A percentile compares a stretch with the other conserved stretches of the same genome.
Conservation (phyloP, 106 monocot genomes). For the Allium cepa region DNA sequence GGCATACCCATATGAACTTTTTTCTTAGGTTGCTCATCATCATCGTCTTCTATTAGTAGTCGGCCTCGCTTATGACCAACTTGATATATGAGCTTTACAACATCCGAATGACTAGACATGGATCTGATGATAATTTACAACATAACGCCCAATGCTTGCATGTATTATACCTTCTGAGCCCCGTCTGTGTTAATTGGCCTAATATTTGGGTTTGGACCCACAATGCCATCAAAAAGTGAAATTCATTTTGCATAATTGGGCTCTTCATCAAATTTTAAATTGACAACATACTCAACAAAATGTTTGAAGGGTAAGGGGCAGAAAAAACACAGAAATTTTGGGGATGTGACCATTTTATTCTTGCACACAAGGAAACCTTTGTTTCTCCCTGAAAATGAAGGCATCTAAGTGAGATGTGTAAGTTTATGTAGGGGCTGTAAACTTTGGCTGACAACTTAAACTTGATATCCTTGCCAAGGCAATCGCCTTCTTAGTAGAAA, state of each 20-base stretch:
- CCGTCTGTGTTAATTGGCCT: conserved; percentile 88
- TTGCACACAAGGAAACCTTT: conserved; percentile 94
- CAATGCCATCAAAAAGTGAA: conserved; percentile 76
- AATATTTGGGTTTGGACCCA: conserved; percentile 71
- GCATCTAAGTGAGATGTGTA: too few relatives aligned
- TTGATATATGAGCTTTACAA: conserved; percentile 55
- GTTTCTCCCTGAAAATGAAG: conserved; percentile 53
- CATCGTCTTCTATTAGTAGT: conserved; percentile 54
- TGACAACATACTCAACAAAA: too few relatives aligned
- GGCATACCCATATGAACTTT: conserved; percentile 80
- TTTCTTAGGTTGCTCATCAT: conserved; percentile 87
- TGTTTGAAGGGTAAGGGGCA: too few relatives aligned
- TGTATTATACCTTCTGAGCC: conserved; percentile 63
- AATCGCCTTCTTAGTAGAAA: conserved; percentile 85
- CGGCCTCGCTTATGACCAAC: conserved; percentile 95
- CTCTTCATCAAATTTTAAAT: too few relatives aligned
- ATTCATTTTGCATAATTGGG: conserved; percentile 87
- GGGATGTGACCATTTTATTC: too few relatives aligned
- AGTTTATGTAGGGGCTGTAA: too few relatives aligned
- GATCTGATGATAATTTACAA: too few relatives aligned
- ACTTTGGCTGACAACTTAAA: neutral
- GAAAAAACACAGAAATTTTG: too few relatives aligned
- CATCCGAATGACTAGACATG: conserved; percentile 19
- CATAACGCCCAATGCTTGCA: too few relatives aligned
- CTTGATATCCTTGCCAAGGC: conserved; percentile 98